Base-by-base conservation (phyloP, 768 basidiomycete genomes). In the Hypsizygus marmoreus region DNA sequence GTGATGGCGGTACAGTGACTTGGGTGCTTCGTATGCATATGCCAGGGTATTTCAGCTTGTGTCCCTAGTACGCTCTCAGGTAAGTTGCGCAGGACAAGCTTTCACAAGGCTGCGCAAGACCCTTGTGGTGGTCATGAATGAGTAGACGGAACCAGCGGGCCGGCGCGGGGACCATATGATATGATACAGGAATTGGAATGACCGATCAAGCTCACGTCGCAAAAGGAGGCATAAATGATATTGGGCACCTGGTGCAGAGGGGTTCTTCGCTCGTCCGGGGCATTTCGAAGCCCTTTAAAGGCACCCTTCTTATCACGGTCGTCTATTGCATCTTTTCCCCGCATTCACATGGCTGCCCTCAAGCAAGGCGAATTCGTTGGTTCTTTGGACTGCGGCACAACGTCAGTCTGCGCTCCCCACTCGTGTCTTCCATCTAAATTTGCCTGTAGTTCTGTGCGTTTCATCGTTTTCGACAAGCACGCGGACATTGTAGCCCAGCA, bases 341-440 rank as follows among this genome's bases (percentile, higher is more conserved):
- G 30, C 47, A 29, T 50, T 22, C 35, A 47, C 25, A 65, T 63
- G 64, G 47, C 63, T 33, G 5, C 57, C 50, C 64, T 69, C 41
- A 83, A 79, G 58, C 77, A 80, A 56, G 84, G 83, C 48, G 84
- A 93, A 62, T 93, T 95, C 64, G 85, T 97, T 33, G 94, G 91
- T 44, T 91, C 91, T 39, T 74, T 97, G 49, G 94, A 97, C 67
- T 95, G 94, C 60, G 94, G 94, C 30, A 97, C 94, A 38, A 97
- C 94, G 92, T 94, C 57, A 63, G 89, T 70, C 25, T 45, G 17
- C n/a, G n/a, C 32, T 23, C 25, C 25, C 22, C 19, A 25, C 12
- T 41, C 22, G 40, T 20, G 14, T 13, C 12, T 34, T 16, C 44
- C 37, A 33, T 22, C 29, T 23, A 24, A 25, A 35, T 35, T 22